Base-by-base conservation (phyloP, 306 rosid genomes). In the Vicia villosa region DNA sequence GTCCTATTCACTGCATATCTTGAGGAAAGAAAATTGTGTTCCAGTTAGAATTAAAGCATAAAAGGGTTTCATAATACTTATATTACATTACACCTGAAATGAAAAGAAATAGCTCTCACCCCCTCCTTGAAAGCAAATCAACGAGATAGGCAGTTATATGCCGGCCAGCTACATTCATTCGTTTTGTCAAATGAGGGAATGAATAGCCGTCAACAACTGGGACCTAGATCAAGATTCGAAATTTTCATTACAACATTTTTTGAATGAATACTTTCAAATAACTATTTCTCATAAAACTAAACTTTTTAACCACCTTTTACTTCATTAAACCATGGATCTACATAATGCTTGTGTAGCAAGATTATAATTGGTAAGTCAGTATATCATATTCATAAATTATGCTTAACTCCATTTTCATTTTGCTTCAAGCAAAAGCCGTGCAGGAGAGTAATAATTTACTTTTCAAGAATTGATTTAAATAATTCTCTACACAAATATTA, bases 201-300 rank as follows among this genome's bases (percentile, higher is more conserved):
- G 96, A 89, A 84, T 91, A 95, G 76, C 99, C 99, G 64, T 95
- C 99, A 75, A 95, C 99, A 62, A 91, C 99, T 19, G 99, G 99
- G 82, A 91, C 99, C 99, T 95, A 77, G 71, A 83, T 17, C 16
- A 69, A 74, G 67, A 50, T 30, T 24, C 14, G 69, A 74, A 72
- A 40, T 34, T 62, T 72, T 9, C 37, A 83, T 36, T 2, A 42
- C 67, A 72, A 62, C 43, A 47, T 49, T 61, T 74, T 71, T 49
- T 9, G 46, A 68, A 66, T 22, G 56, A 64, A 67, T 66, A 46
- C 20, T 32, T 55, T 12, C 10, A 60, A 77, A 66, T 52, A 21
- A 46, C 54, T 28, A 22, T 40, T 41, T 5, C 3, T 68, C 28
- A 59, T 47, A 13, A 45, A 37, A 41, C 16, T 12, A 8, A 66